Evolutionary conservation across 805 yeast species (phyloP).

Genomic region (Wickerhamiella domercqiae): DNA sequence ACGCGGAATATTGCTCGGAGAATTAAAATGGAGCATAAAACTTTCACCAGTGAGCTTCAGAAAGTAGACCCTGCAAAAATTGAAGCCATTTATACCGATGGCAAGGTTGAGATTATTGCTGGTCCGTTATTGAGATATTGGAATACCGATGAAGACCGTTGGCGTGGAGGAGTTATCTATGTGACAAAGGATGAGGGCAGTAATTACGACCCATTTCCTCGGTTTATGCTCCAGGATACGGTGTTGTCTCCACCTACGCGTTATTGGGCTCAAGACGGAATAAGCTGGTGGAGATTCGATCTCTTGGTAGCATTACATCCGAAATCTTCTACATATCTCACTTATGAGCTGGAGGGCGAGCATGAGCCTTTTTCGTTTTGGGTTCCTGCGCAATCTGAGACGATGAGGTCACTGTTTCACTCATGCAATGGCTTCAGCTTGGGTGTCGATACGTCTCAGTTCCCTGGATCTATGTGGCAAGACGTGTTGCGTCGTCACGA

Average conservation of each 20-base stretch:
- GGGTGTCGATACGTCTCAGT: conserved; percentile 47
- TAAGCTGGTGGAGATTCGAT: conserved; percentile 49
- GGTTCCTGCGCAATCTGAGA: conserved; percentile 45
- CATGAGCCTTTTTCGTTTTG: conserved; percentile 44
- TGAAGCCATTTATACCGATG: conserved; percentile 9
- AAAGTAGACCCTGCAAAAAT: conserved; percentile 6
- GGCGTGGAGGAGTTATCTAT: conserved; percentile 54
- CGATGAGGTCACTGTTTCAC: conserved; percentile 70
- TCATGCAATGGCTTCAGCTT: conserved; percentile 88
- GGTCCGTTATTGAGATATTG: conserved; percentile 68
- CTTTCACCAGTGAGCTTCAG: conserved; percentile 6
- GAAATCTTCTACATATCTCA: conserved; percentile 41
- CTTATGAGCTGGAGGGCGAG: conserved; percentile 40
- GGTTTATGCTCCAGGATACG: conserved; percentile 26
- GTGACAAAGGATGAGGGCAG: conserved; percentile 35
- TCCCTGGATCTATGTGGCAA: conserved; percentile 68
- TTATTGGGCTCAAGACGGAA: conserved; percentile 28
- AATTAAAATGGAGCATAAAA: conserved; percentile 4
- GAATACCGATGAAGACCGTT: conserved; percentile 46
- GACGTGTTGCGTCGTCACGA: conserved; percentile 63
- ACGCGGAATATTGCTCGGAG: not conserved
- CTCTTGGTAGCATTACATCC: conserved; percentile 32
- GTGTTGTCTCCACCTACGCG: conserved; percentile 24
- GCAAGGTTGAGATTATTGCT: conserved; percentile 16
- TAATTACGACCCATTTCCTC: conserved; percentile 18